These are phyloP conservation scores for Eucalyptus polyanthemos DNA, from an alignment of 345 rosid genomes.

Conservation along the genomic window DNA sequence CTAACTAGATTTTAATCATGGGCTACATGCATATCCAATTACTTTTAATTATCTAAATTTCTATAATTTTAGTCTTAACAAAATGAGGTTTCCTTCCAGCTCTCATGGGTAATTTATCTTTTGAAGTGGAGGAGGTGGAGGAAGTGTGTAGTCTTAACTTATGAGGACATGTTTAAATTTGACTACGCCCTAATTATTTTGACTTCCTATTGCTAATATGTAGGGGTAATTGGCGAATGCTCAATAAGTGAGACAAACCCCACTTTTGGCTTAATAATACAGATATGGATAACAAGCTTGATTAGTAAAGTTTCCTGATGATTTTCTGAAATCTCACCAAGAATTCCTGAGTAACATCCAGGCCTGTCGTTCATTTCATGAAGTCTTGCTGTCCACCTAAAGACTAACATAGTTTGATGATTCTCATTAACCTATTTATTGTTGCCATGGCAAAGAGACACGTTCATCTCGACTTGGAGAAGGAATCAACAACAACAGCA, in stretches of 20 bases:
- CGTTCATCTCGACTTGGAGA: accelerated
- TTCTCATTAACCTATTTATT: neutral
- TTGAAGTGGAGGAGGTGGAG: neutral
- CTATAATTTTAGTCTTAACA: neutral
- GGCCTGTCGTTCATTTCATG: accelerated
- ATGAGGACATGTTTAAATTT: neutral
- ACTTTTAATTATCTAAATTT: neutral
- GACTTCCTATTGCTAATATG: neutral
- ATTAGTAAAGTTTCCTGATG: neutral
- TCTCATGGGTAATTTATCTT: neutral
- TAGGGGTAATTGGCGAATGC: neutral
- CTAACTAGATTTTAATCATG: neutral
- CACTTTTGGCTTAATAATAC: neutral
- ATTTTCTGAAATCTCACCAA: neutral
- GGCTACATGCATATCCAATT: neutral
- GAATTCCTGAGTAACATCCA: neutral
- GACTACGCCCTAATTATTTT: neutral
- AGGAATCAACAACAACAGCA: neutral
- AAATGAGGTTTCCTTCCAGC: neutral
- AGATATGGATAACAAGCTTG: neutral
- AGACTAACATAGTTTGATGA: neutral
- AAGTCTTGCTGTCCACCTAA: neutral
- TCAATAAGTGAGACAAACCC: neutral
- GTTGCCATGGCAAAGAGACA: neutral
- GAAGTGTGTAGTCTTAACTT: neutral